Percentiles rank a stretch among this genome's conserved stretches.
These are phyloP conservation scores for Actinomucor elegans DNA, from an alignment of 371 early-diverging fungal species.

Conservation along the genomic window DNA sequence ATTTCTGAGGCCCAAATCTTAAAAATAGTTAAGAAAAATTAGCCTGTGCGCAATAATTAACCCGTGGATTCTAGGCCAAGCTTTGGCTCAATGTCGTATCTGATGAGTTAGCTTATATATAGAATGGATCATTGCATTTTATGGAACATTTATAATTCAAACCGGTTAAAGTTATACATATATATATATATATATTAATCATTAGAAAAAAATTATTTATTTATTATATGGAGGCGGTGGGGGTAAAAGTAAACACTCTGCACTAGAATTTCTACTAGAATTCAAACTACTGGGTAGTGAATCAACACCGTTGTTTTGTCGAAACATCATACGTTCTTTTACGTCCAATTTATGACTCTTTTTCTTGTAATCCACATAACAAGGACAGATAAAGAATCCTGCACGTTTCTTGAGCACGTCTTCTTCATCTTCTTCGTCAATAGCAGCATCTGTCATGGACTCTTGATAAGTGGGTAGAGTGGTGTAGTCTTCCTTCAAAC, in stretches of 20 bases:
- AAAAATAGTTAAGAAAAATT: too few species aligned
- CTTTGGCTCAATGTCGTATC: too few species aligned
- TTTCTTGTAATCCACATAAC: conserved; percentile 46
- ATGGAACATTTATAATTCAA: too few species aligned
- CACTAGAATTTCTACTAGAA: conserved; percentile 4
- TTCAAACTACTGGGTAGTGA: neutral
- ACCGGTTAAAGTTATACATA: too few species aligned
- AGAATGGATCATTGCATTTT: too few species aligned
- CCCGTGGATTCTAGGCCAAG: too few species aligned
- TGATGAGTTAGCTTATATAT: too few species aligned
- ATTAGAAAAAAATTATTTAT: too few species aligned
- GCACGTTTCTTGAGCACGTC: conserved; percentile 11
- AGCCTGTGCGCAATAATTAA: too few species aligned
- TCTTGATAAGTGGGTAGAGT: conserved; percentile 37
- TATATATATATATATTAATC: too few species aligned
- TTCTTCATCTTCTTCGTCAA: conserved; percentile 25
- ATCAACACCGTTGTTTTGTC: conserved; percentile 13
- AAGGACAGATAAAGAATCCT: conserved; percentile 44
- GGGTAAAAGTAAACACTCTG: conserved; percentile 2
- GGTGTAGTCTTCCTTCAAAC: conserved; percentile 35
- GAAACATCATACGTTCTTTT: conserved; percentile 33
- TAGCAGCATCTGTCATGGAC: conserved; percentile 24
- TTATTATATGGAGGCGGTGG: conserved; percentile 19
- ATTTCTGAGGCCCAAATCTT: too few species aligned
- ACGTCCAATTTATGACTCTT: conserved; percentile 21